Evolutionary conservation across 805 yeast genomes (phyloP), one percentile per base, ranked within the genome.

Genomic region (Jamesozyma gamospora): DNA sequence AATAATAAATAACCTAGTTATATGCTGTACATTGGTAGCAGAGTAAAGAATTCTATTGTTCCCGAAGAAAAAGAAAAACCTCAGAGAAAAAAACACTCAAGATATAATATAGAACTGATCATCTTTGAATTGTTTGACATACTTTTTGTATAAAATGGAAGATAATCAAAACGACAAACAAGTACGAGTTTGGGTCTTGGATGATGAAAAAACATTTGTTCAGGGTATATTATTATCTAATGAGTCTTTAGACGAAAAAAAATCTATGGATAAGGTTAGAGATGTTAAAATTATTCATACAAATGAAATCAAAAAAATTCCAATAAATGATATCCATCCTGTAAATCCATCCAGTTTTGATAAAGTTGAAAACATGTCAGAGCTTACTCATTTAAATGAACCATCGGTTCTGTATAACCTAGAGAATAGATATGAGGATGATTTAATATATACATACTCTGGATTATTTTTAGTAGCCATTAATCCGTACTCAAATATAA

Each of bases 401-500:
- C 95, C 98, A 0, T 82, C 95, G 0, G 97, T 92, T n/a, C 73
- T 92, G 9, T 72, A 86, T 62, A 92, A 92, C 57, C 62, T 92
- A 45, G 74, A 77, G 49, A 64, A 79, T 37, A 72, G 99, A 51
- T 92, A 88, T 61, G 58, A 65, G 43, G 80, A 79, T 46, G 94
- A 86, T 56, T 55, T 73, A 52, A 88, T 92, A 37, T 86, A 90
- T 63, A 92, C 99, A 0, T 87, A 87, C 56, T 88, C 96, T 0
- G 99, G 99, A 4, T 72, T 92, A 7, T 92, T 92, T 53, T 67
- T 92, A 47, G 99, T 92, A 12, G 96, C 98, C 0, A 78, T 92
- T 36, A 92, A 92, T 53, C 99, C 99, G 0, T 92, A 92, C 65
- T 75, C 76, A 52, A 59, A 70, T 37, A 64, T 92, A 14, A 77